Evolutionary conservation across 2,329 filamentous ascomycete species (phyloP), one percentile per base, ranked within the genome.

Genomic region (Ampelomyces quisqualis): DNA sequence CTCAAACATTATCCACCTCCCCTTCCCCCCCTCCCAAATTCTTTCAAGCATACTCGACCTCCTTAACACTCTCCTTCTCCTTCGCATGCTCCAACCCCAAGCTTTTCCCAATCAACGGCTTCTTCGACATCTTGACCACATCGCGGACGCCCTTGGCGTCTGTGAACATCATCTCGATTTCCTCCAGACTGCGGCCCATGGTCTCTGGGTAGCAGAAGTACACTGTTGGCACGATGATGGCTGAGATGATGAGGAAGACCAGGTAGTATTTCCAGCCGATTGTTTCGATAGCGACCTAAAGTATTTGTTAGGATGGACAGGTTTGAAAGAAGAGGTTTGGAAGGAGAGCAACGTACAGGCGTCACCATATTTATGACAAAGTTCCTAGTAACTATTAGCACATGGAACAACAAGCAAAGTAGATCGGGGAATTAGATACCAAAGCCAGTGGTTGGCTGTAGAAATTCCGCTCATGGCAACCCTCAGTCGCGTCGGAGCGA

Each of bases 381-480:
- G 29, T 61, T 58, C 71, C n/a, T n/a, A n/a, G n/a, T n/a, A n/a
- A n/a, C n/a, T n/a, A n/a, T n/a, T n/a, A n/a, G n/a, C n/a, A n/a
- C n/a, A n/a, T n/a, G n/a, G n/a, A n/a, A n/a, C n/a, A n/a, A n/a
- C n/a, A n/a, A n/a, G n/a, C n/a, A n/a, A n/a, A n/a, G n/a, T n/a
- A n/a, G n/a, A n/a, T n/a, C n/a, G n/a, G n/a, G n/a, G n/a, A n/a
- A n/a, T n/a, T n/a, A n/a, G n/a, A n/a, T n/a, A n/a, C n/a, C 71
- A 75, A 15, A 77, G 67, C 75, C 75, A 77, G 46, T 76, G 73
- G 14, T 36, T 43, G 0, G 74, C 77, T 0, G 78, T 81, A 0
- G 75, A 77, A 27, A 82, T 75, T 22, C 75, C 74, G 2, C 76
- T 74, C 72, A 82, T 80, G 14, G 76, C 72, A 44, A 77, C 75